Percentiles rank a stretch among this genome's conserved stretches.
Conservation (phyloP, 768 basidiomycete genomes). For the Russula sp. region DNA sequence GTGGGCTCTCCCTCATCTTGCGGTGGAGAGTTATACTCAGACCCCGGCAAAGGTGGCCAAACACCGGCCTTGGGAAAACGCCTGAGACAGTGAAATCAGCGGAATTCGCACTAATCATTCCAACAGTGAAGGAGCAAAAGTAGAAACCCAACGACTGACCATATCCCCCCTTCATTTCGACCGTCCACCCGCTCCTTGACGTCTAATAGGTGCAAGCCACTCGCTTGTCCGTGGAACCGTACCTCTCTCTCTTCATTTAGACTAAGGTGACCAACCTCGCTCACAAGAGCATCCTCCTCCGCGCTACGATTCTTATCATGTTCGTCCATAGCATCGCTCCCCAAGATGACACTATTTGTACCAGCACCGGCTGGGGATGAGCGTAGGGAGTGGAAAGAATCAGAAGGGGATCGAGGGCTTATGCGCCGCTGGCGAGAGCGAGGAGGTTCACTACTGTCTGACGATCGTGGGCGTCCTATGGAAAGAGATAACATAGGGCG, state of each 20-base stretch:
- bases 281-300: slow-evolving; percentile 43
- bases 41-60: slow-evolving; percentile 58
- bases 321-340: slow-evolving; percentile 12
- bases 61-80: slow-evolving; percentile 84
- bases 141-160: slow-evolving; percentile 36
- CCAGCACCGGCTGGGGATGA: slow-evolving; percentile 15
- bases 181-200: slow-evolving; percentile 52
- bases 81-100: slow-evolving; percentile 35
- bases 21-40: slow-evolving; percentile 23
- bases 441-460: slow-evolving; percentile 11
- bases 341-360: neutral
- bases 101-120: slow-evolving; percentile 11
- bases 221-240: slow-evolving; percentile 80
- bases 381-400: slow-evolving; percentile 7
- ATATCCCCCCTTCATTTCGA: slow-evolving; percentile 69
- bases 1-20: slow-evolving; percentile 34
- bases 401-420: slow-evolving; percentile 11
- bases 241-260: slow-evolving; percentile 84
- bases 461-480: slow-evolving; percentile 1
- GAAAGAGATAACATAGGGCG: slow-evolving; percentile 15
- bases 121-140: slow-evolving; percentile 7
- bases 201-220: slow-evolving; percentile 69
- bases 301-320: slow-evolving; percentile 22
- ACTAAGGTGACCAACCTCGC: slow-evolving; percentile 79
- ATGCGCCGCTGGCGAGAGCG: slow-evolving; percentile 15